phyloP scores from a whole-genome alignment of 164 flowering plant species.

The Cinnamomum chago region DNA sequence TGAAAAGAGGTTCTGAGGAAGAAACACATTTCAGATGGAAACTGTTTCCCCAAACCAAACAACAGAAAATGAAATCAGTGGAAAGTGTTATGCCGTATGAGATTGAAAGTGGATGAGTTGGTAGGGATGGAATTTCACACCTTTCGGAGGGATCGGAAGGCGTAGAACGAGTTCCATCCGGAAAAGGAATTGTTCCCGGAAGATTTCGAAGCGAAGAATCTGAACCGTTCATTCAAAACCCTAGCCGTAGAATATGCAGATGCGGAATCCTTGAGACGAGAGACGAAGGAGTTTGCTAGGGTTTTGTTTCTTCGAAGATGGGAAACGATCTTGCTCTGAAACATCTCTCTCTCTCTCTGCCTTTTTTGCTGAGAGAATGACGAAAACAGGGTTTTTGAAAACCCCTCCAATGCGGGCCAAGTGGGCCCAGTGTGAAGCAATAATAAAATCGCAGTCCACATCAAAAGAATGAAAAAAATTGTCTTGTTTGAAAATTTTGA shows the following conservation, averaged over 20 bases:
- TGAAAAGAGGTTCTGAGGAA: too few relatives aligned
- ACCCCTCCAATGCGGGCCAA: too few relatives aligned
- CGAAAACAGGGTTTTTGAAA: too few relatives aligned
- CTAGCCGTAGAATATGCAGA: not conserved
- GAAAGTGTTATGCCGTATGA: not conserved
- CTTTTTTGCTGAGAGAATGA: too few relatives aligned
- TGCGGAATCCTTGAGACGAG: conserved; percentile 3
- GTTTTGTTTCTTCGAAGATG: conserved; percentile 5
- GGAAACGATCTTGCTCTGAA: not conserved
- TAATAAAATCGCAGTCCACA: too few relatives aligned
- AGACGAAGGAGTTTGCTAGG: not conserved
- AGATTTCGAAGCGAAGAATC: conserved; percentile 1
- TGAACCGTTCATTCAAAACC: not conserved
- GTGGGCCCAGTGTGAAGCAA: too few relatives aligned
- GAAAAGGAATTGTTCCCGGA: not conserved
- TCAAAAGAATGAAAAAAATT: too few relatives aligned
- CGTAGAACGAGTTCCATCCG: conserved; percentile 1
- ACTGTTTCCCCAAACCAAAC: too few relatives aligned
- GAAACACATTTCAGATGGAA: too few relatives aligned
- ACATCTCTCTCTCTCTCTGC: conserved; percentile 4
- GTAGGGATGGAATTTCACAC: not conserved
- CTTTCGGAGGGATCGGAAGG: conserved; percentile 6
- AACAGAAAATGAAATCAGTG: too few relatives aligned
- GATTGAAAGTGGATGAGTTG: not conserved
- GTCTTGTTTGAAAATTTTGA: too few relatives aligned